Base-by-base conservation (phyloP, 371 early-diverging fungal species). In the Rhizopus stolonifer region DNA sequence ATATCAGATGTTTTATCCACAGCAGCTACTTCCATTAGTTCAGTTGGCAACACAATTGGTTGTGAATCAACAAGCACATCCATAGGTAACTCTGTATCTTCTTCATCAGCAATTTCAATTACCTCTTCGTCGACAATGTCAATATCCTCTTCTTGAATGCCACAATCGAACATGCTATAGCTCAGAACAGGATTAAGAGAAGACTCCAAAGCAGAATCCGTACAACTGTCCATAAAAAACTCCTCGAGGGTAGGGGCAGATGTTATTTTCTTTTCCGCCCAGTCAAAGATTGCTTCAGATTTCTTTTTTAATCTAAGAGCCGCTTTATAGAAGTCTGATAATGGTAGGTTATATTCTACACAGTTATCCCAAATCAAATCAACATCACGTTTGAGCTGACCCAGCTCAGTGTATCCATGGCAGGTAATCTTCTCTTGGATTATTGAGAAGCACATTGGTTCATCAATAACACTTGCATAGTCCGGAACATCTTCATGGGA, bases 401-500 rank as follows among this genome's bases (percentile, higher is more conserved):
- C 64, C 22, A 80, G 36, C 11, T 39, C 44, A 0, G 33, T 50
- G 36, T 85, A 86, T 24, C 55, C 44, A 25, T 73, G 66, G 0
- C 33, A 23, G 4, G 55, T 52, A 19, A 85, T 34, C 47, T 77
- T 77, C 7, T 69, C 49, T 9, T 64, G 46, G 1, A 87, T 80
- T 13, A 78, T 79, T 6, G 64, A 58, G 49, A 85, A 82, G 9
- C 74, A 80, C 82, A 82, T 82, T 4, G 83, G 81, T 4, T 73
- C 43, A 42, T 73, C 70, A 52, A 93, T 85, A 26, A 91, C 63
- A 0, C 81, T 76, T 32, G 74, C 66, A 65, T 96, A 96, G 59
- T 94, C 93, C 14, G 94, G 87, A 1, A 88, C 94, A 29, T 85
- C 80, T 15, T 82, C 85, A 0, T 66, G 61, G 4, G 84, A 78